These are phyloP conservation scores for Pseudogymnoascus pannorum DNA, from an alignment of 2,329 filamentous ascomycete genomes.

Conservation along the genomic window DNA sequence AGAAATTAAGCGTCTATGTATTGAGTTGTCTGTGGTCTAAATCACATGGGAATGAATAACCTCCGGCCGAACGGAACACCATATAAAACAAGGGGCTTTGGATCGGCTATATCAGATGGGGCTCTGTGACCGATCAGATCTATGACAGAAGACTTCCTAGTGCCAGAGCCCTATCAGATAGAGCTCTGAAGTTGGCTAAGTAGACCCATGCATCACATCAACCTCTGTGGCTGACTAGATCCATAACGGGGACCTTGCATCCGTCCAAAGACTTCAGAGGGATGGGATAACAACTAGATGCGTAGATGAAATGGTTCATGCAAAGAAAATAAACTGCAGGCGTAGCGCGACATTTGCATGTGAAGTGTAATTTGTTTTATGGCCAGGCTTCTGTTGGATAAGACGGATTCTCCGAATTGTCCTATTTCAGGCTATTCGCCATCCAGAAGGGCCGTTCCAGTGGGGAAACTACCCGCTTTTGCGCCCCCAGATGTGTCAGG, in stretches of 20 bases:
- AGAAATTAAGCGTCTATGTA: not conserved
- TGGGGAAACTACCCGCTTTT: not conserved
- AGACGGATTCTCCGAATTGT: not conserved
- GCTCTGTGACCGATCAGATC: no score
- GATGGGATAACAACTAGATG: not conserved
- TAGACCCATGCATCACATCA: no score
- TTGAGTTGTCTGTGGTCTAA: not conserved
- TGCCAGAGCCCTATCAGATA: no score
- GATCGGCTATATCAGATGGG: no score
- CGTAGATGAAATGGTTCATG: not conserved
- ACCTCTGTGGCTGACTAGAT: not conserved
- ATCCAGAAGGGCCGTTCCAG: not conserved
- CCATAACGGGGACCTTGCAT: no score
- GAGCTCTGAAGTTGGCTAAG: no score
- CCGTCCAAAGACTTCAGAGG: no score
- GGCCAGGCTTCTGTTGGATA: not conserved
- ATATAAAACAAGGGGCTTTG: no score
- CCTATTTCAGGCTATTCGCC: not conserved
- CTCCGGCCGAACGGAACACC: no score
- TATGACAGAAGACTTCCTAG: not conserved
- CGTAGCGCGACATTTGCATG: not conserved
- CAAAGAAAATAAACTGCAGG: not conserved
- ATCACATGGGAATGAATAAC: no score
- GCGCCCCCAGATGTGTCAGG: not conserved
- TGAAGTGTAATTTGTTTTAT: not conserved